Evolutionary conservation across 345 rosid genomes (phyloP), one percentile per base, ranked within the genome.

Genomic region (Eucalyptus tenuipes): DNA sequence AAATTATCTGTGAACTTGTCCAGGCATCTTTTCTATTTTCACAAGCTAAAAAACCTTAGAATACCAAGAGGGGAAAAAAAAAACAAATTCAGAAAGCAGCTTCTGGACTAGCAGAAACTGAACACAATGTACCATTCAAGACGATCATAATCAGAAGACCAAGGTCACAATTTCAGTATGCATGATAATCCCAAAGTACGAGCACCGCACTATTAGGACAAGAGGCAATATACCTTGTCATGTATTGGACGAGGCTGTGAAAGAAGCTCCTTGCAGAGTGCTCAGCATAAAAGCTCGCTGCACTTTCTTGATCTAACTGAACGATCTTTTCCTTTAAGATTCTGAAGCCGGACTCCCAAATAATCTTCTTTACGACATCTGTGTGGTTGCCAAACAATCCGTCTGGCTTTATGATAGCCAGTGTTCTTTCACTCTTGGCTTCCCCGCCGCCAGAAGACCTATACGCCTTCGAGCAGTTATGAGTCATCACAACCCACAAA

Each of bases 361-460:
- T 89, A 22, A 92, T 85, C 87, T 82, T 88, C 90, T 93, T 95
- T 87, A 97, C 94, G 37, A 85, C 88, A 14, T 93, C 95, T 66
- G 95, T 92, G 89, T 94, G 93, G 89, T 95, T 94, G 87, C 99
- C 95, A 4, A 89, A 87, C 88, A 96, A 84, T 82, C 99, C 99
- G 88, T 97, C 99, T 25, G 98, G 98, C 92, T 97, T 96, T 89
- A 97, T 91, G 88, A 97, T 94, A 53, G 94, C 99, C 85, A 97
- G 50, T 33, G 98, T 97, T 88, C 91, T 94, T 92, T 94, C 97
- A 88, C 87, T 86, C 57, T 87, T 92, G 47, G 61, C 40, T 87
- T 88, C 95, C 52, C 88, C 64, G 29, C 87, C 37, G 84, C 94
- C 90, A 37, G 91, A 91, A 91, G 90, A 90, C 91, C 96, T 93